Evolutionary conservation across 2,329 filamentous ascomycete species (phyloP).

Genomic region (Colletotrichum liaoningense): DNA sequence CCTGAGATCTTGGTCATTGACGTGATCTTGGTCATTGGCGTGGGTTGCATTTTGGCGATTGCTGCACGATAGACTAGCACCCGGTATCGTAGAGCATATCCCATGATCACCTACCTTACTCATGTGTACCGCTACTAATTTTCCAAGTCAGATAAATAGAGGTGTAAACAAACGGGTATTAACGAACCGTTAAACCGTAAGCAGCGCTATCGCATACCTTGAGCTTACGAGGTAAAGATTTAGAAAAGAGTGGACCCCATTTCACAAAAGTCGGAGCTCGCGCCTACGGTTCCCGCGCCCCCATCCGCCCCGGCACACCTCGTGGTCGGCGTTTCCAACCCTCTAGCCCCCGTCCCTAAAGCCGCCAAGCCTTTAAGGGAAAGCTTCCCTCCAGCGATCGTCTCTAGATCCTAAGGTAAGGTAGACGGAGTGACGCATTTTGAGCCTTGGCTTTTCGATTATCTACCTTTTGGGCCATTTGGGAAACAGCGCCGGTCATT

Average conservation of each 20-base stretch:
- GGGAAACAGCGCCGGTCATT: no score
- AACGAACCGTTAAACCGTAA: neutral
- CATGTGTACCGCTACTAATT: neutral
- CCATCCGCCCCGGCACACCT: neutral
- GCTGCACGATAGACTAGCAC: neutral
- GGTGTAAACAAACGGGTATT: neutral
- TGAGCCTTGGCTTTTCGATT: neutral
- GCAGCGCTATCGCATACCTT: neutral
- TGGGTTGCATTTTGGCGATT: neutral
- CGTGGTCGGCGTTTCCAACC: slow-evolving; percentile 11
- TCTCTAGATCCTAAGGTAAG: no score
- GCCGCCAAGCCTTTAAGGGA: neutral
- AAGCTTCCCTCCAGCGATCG: neutral
- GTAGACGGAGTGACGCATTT: neutral
- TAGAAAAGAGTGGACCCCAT: neutral
- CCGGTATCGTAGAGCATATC: neutral
- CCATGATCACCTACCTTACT: neutral
- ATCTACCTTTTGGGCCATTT: neutral
- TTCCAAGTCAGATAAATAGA: neutral
- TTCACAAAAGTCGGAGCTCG: slow-evolving; percentile 24
- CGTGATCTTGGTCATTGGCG: neutral
- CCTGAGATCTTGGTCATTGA: neutral
- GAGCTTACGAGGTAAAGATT: neutral
- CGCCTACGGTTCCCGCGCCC: slow-evolving; percentile 13
- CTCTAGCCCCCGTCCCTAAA: neutral